Conservation (phyloP, 2,329 filamentous ascomycete species). For the Corynespora cassiicola region DNA sequence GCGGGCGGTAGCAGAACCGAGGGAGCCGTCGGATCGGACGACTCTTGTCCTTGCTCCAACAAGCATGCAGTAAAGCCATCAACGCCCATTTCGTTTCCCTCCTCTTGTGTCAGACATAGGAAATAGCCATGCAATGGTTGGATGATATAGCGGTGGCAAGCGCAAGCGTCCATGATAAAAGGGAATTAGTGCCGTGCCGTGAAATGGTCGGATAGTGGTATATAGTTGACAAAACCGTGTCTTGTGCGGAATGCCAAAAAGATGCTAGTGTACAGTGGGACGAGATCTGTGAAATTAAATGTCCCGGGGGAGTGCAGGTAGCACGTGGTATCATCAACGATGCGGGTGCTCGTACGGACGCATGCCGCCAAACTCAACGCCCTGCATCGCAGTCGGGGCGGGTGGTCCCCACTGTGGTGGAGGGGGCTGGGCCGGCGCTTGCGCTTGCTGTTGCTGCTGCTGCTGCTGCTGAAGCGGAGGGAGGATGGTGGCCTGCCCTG, state of each 20-base stretch:
- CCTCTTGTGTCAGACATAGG: conserved; percentile 9
- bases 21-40: background rate
- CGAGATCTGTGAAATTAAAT: conserved; percentile 5
- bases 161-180: conserved; percentile 1
- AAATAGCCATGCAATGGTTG: conserved; percentile 7
- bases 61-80: background rate
- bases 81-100: conserved; percentile 7
- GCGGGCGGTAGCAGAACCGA: background rate
- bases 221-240: conserved; percentile 17
- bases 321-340: conserved; percentile 20
- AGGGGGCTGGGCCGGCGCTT: conserved; percentile 40
- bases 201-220: conserved; percentile 9
- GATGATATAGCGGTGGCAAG: conserved; percentile 9
- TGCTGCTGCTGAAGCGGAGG: conserved; percentile 48
- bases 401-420: conserved; percentile 39
- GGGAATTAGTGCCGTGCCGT: conserved; percentile 8
- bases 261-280: conserved; percentile 25
- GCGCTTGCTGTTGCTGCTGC: conserved; percentile 29
- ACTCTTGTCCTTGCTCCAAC: background rate
- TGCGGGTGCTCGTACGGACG: conserved; percentile 45
- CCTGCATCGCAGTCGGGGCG: conserved; percentile 54
- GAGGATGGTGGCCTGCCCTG: conserved; percentile 36
- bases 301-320: background rate
- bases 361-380: conserved; percentile 54
- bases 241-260: conserved; percentile 11